Evolutionary conservation across 768 basidiomycete genomes (phyloP).

Genomic region (Russula olivacea): DNA sequence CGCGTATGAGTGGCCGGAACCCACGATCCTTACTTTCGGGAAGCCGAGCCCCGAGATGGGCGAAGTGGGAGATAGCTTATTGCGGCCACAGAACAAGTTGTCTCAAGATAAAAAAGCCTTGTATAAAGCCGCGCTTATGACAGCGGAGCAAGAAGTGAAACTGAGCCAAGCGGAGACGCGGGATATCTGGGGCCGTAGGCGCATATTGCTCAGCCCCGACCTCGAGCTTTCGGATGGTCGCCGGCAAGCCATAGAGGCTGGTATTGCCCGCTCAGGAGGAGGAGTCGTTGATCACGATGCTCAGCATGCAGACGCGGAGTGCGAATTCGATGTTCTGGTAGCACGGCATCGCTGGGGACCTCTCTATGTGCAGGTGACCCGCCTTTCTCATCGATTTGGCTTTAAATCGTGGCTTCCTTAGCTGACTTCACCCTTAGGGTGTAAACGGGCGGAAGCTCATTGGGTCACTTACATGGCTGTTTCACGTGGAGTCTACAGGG

Average conservation of each 20-base stretch:
- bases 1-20: slow-evolving; percentile 72
- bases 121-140: slow-evolving; percentile 33
- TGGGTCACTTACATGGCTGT: slow-evolving; percentile 79
- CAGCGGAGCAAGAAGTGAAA: slow-evolving; percentile 24
- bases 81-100: slow-evolving; percentile 32
- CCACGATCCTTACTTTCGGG: slow-evolving; percentile 41
- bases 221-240: slow-evolving; percentile 49
- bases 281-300: slow-evolving; percentile 33
- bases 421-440: slow-evolving; percentile 43
- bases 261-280: slow-evolving; percentile 60
- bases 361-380: slow-evolving; percentile 58
- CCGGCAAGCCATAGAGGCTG: slow-evolving; percentile 49
- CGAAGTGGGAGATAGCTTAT: slow-evolving; percentile 27
- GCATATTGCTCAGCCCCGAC: slow-evolving; percentile 55
- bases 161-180: slow-evolving; percentile 23
- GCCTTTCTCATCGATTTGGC: neutral
- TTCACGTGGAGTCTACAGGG: slow-evolving; percentile 65
- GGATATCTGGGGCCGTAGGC: slow-evolving; percentile 53
- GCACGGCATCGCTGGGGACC: slow-evolving; percentile 61
- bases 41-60: slow-evolving; percentile 24
- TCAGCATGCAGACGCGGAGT: slow-evolving; percentile 40
- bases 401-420: neutral
- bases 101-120: slow-evolving; percentile 33
- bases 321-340: slow-evolving; percentile 66
- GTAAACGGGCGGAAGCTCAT: slow-evolving; percentile 52